phyloP scores from a whole-genome alignment of 306 rosid genomes.

The Macrotyloma uniflorum region DNA sequence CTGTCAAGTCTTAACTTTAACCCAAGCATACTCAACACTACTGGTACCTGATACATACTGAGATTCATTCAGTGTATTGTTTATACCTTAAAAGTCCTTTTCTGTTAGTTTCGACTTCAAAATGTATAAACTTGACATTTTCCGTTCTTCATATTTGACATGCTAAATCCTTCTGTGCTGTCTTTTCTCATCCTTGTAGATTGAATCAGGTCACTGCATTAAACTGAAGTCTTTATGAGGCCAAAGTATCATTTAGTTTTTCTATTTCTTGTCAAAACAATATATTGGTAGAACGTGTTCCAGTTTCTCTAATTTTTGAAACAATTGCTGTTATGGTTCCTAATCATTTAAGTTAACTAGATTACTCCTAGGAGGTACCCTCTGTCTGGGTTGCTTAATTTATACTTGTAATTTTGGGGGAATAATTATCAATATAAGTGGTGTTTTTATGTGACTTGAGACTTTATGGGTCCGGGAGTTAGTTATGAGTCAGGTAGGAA shows the following conservation, averaged over 20 bases:
- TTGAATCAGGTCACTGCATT: background rate
- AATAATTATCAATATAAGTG: background rate
- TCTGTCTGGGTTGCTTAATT: background rate
- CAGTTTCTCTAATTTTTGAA: background rate
- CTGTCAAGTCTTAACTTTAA: background rate
- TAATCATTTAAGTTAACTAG: background rate
- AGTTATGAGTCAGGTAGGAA: too few relatives aligned
- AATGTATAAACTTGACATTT: background rate
- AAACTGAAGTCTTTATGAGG: conserved; percentile 1
- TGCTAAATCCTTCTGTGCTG: background rate
- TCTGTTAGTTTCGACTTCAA: background rate
- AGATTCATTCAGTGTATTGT: background rate
- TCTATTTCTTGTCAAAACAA: background rate
- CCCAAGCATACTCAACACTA: background rate
- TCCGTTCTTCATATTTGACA: background rate
- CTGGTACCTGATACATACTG: background rate
- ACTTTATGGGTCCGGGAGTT: too few relatives aligned
- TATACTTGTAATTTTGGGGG: background rate
- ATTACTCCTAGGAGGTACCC: background rate
- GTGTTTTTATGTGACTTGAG: too few relatives aligned
- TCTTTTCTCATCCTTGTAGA: background rate
- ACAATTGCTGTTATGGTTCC: conserved; percentile 25
- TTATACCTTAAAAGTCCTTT: background rate
- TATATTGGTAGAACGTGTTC: background rate
- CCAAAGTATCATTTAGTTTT: background rate